These are phyloP conservation scores for Penicillium sp. DNA, from an alignment of 2,329 filamentous ascomycete genomes.

Conservation along the genomic window DNA sequence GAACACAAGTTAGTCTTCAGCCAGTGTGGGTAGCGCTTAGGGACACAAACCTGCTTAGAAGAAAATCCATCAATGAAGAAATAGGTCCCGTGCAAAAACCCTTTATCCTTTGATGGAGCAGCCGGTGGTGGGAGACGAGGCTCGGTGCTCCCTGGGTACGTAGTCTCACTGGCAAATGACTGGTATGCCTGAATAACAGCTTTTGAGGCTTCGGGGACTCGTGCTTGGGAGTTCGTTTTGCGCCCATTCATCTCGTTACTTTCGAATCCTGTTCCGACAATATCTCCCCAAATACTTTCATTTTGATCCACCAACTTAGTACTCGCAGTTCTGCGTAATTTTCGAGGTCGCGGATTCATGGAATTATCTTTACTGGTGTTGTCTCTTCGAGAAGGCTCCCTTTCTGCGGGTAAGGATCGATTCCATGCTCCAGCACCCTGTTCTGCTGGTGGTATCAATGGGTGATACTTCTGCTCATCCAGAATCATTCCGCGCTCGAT, in stretches of 20 bases:
- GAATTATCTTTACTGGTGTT: conserved; percentile 45
- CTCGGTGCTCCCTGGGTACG: conserved; percentile 30
- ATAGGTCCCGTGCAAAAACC: conserved; percentile 55
- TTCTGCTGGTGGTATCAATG: conserved; percentile 64
- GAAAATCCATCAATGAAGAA: conserved; percentile 64
- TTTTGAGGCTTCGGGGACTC: conserved; percentile 15
- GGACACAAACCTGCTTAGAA: conserved; percentile 47
- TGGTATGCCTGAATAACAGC: conserved; percentile 35
- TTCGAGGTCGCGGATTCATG: conserved; percentile 65
- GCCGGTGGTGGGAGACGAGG: conserved; percentile 16
- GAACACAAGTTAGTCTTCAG: conserved; percentile 12
- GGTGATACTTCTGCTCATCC: conserved; percentile 82
- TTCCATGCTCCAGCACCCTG: conserved; percentile 78
- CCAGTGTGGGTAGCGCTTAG: background rate
- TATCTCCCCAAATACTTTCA: conserved; percentile 86
- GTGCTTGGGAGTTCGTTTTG: conserved; percentile 25
- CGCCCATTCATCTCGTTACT: conserved; percentile 27
- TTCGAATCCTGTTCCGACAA: conserved; percentile 57
- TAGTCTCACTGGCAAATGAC: conserved; percentile 42
- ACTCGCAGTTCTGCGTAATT: conserved; percentile 83
- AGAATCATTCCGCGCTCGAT: conserved; percentile 84
- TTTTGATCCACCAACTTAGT: conserved; percentile 77
- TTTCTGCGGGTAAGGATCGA: conserved; percentile 41
- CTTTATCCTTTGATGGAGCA: conserved; percentile 35
- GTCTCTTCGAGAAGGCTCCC: conserved; percentile 14